Conservation (phyloP, 306 rosid species). For the Corylus heterophylla region DNA sequence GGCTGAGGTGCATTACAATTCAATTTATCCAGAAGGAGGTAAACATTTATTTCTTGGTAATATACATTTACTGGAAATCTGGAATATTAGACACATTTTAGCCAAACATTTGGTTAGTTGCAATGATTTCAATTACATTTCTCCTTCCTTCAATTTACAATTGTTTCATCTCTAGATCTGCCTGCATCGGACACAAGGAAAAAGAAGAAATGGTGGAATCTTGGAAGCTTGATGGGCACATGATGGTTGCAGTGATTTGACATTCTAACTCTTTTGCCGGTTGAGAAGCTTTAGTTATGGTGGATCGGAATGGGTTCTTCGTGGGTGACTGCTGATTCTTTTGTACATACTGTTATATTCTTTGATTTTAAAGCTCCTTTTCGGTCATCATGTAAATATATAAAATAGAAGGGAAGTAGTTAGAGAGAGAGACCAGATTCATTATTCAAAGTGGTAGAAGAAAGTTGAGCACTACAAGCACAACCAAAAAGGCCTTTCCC, state of each 20-base stretch:
- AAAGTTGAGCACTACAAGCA: too few species aligned
- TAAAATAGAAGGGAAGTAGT: too few species aligned
- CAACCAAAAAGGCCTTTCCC: too few species aligned
- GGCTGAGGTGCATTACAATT: conserved; percentile 99
- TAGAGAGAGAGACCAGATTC: too few species aligned
- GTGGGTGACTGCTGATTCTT: not conserved
- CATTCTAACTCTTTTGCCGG: not conserved
- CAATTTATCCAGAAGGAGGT: conserved; percentile 98
- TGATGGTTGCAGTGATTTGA: conserved; percentile 16
- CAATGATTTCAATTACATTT: not conserved
- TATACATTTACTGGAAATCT: not conserved
- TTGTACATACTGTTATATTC: not conserved
- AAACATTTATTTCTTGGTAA: conserved; percentile 1
- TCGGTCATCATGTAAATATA: too few species aligned
- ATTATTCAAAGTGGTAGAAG: too few species aligned
- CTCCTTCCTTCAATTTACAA: conserved; percentile 5
- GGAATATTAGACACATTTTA: too few species aligned
- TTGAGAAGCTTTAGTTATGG: not conserved
- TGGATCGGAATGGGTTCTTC: not conserved
- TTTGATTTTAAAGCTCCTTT: not conserved
- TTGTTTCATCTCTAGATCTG: conserved; percentile 41
- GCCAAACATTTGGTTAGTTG: too few species aligned
- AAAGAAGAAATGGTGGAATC: conserved; percentile 88
- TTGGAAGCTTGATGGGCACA: conserved; percentile 27
- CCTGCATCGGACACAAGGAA: conserved; percentile 48